Base-by-base conservation (phyloP, 208 protist species). In the Acanthamoeba lenticulata region DNA sequence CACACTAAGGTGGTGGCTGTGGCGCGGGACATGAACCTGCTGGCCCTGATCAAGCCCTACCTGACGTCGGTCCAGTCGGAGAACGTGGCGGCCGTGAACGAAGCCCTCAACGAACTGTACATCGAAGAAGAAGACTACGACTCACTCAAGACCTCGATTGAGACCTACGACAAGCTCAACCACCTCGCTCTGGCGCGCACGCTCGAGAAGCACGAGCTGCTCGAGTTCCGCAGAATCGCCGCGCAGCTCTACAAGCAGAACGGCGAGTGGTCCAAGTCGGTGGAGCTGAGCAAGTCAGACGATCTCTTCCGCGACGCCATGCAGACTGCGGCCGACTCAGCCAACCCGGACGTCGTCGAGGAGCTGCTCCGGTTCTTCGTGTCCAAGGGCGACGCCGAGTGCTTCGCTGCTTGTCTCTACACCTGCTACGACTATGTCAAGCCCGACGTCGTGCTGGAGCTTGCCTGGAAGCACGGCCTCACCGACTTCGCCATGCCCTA, bases 101-200 rank as follows among this genome's bases (percentile, higher is more conserved):
- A 99, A 96, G 98, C 99, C 17, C 95, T 99, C 40, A 99, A 99
- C 97, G 94, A 98, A 34, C 94, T 99, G 15, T 99, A 99, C 95
- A 99, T 99, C 45, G 98, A 99, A 92, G 99, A 99, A 90, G 99
- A 99, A 90, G 99, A 99, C 97, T 99, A 99, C 95, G 98, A 99
- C 60, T 95, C 98, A 15, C 98, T 99, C 27, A 89, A 62, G 57
- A 85, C 97, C 55, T 99, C 98, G 7, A 98, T 99, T 13, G 99
- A 99, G 90, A 96, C 94, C 19, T 99, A 98, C 96, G 97, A 98
- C 96, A 99, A 99, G 96, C 99, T 99, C 97, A 99, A 99, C 95
- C 97, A 98, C 81, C 96, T 99, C 81, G 97, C 98, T 88, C 97
- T 99, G 6, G 99, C 99, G n/a, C 95, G 98, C 65, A 95, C 96